Evolutionary conservation across 495 filamentous ascomycete species (phyloP), one percentile per base, ranked within the genome.

Genomic region (Amphirosellinia nigrospora): DNA sequence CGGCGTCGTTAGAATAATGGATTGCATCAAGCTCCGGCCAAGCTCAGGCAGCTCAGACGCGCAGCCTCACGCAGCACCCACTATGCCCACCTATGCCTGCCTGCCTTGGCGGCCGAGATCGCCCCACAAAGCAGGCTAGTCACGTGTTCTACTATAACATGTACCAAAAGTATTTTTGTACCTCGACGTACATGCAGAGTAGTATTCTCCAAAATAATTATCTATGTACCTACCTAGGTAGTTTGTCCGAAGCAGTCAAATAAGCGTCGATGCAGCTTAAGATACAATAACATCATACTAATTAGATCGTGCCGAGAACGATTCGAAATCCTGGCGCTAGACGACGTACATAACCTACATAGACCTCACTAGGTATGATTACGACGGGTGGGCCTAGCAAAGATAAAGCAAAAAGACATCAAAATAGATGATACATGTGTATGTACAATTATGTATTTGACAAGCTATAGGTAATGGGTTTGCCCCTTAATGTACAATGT

Each of bases 31-130:
- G 43, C 34, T 45, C n/a, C 52, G 39, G 34, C 55, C 68, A 45
- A 70, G 68, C 68, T 70, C 68, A 85, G 83, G 83, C 83, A 85
- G 83, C 82, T 82, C 74, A 64, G 77, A 79, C 78, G 75, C 78
- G 78, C 78, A 79, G 78, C 72, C 78, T 75, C 64, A 72, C 66
- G 52, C 56, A 53, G 50, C 65, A 69, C 62, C 34, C 56, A 66
- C 69, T 39, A 45, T 68, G 60, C 48, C 48, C 11, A 52, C 10
- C 21, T 52, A 26, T 1, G 6, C 48, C 23, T 13, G 19, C 64
- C 39, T 60, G 55, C 32, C 55, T 62, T 69, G 67, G 67, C 67
- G 48, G 41, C 66, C 66, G 66, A 38, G 50, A 39, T 8, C n/a
- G 21, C 59, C 45, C 65, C 69, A 66, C 56, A 36, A 68, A 1